phyloP scores from a whole-genome alignment of 2,329 filamentous ascomycete species.

The Fusarium paranaense region DNA sequence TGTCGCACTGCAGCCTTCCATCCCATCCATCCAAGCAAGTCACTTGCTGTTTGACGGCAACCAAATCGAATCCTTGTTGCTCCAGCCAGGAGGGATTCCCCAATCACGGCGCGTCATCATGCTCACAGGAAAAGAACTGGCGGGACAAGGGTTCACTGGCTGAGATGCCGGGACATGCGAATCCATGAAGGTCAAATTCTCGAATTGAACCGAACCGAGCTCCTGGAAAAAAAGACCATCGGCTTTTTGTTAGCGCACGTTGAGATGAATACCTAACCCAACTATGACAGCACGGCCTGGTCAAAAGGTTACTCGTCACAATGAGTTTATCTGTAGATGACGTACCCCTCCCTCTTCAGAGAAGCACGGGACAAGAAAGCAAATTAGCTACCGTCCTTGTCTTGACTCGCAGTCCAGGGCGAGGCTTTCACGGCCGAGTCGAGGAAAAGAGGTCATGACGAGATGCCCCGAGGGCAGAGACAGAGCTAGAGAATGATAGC shows the following conservation, averaged over 20 bases:
- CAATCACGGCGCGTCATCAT: neutral
- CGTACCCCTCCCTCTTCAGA: conserved; percentile 11
- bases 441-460: neutral
- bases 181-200: neutral
- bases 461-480: neutral
- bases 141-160: neutral
- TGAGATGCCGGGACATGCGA: neutral
- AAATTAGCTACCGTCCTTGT: neutral
- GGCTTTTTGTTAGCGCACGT: conserved; percentile 15
- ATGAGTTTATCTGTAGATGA: conserved; percentile 23
- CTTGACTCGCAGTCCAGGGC: conserved; percentile 23
- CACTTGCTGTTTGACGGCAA: conserved; percentile 18
- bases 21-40: neutral
- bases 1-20: neutral
- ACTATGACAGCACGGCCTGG: neutral
- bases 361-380: neutral
- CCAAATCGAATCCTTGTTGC: conserved; percentile 8
- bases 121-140: neutral
- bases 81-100: neutral
- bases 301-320: conserved; percentile 16
- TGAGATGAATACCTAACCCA: neutral
- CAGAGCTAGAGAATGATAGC: conserved; percentile 8
- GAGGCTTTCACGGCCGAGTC: conserved; percentile 7
- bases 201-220: conserved; percentile 2
- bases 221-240: neutral